A percentile compares a stretch with the other conserved stretches of the same genome.
phyloP scores from a whole-genome alignment of 768 basidiomycete genomes.

The Psilocybe tampanensis region DNA sequence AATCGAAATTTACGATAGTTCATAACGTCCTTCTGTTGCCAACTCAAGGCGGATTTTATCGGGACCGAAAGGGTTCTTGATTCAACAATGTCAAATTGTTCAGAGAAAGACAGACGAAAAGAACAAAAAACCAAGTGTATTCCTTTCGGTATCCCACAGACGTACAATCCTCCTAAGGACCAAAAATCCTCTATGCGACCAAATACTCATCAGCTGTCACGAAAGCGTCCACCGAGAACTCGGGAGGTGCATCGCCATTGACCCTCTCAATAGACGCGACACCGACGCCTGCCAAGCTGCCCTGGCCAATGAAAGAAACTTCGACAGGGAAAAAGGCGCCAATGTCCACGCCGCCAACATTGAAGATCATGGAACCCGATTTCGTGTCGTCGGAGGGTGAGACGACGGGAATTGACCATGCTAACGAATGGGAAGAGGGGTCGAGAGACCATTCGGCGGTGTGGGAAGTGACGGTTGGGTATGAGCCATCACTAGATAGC shows the following conservation, averaged over 20 bases:
- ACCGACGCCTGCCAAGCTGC: conserved; percentile 77
- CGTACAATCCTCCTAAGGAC: no score
- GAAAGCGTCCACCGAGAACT: conserved; percentile 58
- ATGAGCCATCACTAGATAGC: conserved; percentile 65
- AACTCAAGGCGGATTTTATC: no score
- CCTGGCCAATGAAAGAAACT: conserved; percentile 78
- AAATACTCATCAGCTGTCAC: conserved; percentile 57
- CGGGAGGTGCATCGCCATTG: conserved; percentile 39
- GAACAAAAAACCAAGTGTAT: no score
- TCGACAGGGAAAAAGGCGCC: conserved; percentile 92
- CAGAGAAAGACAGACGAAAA: no score
- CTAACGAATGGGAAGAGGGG: conserved; percentile 74
- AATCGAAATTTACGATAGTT: no score
- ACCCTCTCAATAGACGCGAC: conserved; percentile 62
- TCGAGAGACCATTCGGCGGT: conserved; percentile 84
- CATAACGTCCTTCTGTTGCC: no score
- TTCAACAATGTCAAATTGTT: no score
- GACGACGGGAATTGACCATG: conserved; percentile 82
- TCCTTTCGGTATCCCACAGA: no score
- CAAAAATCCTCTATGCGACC: conserved; percentile 41
- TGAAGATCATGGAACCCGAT: conserved; percentile 91
- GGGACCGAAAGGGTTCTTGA: no score
- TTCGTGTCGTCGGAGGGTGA: conserved; percentile 58
- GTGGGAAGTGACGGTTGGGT: conserved; percentile 80
- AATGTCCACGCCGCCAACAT: conserved; percentile 79